These are phyloP conservation scores for Urostyla sp. DNA, from an alignment of 73 alveolate genomes.

Conservation along the genomic window DNA sequence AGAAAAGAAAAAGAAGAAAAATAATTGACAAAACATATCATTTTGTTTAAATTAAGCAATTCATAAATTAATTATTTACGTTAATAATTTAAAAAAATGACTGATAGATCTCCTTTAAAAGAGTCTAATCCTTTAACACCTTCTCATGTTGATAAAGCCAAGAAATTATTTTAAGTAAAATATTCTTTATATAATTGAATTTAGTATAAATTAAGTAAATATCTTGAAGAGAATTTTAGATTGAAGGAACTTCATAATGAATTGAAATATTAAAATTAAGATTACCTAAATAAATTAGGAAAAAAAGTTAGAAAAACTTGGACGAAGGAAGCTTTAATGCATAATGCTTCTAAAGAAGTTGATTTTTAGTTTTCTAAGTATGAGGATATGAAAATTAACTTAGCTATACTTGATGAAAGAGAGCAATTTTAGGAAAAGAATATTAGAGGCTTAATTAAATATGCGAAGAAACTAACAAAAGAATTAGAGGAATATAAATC, in stretches of 20 bases:
- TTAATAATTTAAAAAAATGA: neutral
- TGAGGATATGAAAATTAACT: conserved; percentile 8
- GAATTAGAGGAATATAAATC: conserved; percentile 21
- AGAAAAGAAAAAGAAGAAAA: conserved; percentile 59
- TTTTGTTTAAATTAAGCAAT: neutral
- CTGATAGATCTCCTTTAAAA: neutral
- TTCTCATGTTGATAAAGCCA: conserved; percentile 2
- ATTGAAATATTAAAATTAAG: neutral
- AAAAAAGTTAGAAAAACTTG: neutral
- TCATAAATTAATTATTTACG: neutral
- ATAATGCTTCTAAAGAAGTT: conserved; percentile 10
- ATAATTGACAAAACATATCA: too few relatives aligned
- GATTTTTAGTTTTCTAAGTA: neutral
- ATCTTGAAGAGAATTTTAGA: conserved; percentile 35
- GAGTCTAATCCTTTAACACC: neutral
- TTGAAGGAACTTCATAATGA: neutral
- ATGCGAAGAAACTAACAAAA: conserved; percentile 39
- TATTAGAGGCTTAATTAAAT: conserved; percentile 14
- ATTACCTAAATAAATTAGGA: conserved; percentile 14
- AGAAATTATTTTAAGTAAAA: conserved; percentile 6
- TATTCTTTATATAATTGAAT: neutral
- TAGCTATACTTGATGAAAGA: conserved; percentile 24
- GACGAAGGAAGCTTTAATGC: neutral
- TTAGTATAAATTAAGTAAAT: neutral
- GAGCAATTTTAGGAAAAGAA: conserved; percentile 13